Percentiles rank a stretch among this genome's conserved stretches.
Evolutionary conservation across 164 flowering plant genomes (phyloP).

Genomic region (Amborella trichopoda): DNA sequence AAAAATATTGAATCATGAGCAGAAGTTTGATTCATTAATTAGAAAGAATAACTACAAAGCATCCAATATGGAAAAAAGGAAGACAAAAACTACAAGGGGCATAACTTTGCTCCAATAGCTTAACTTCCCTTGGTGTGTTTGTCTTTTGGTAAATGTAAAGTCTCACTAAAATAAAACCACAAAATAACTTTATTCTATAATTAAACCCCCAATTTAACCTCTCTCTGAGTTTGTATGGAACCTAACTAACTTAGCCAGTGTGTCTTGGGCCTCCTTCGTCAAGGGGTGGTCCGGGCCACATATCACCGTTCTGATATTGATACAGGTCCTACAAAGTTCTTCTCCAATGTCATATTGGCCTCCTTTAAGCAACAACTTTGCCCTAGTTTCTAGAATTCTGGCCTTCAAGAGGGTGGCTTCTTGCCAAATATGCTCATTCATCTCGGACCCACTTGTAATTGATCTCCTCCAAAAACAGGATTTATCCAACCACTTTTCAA

Average conservation of each 20-base stretch:
- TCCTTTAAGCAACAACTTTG: slow-evolving; percentile 79
- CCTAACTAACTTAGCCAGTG: slow-evolving; percentile 63
- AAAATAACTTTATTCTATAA: too few relatives aligned
- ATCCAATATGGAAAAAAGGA: too few relatives aligned
- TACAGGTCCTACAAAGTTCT: slow-evolving; percentile 67
- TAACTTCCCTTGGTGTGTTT: too few relatives aligned
- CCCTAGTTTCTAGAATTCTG: slow-evolving; percentile 79
- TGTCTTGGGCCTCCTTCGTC: slow-evolving; percentile 63
- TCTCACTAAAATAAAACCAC: too few relatives aligned
- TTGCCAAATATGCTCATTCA: slow-evolving; percentile 85
- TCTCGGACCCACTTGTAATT: slow-evolving; percentile 57
- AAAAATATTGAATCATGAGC: too few relatives aligned
- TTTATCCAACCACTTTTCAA: slow-evolving; percentile 71
- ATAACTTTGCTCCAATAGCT: slow-evolving; percentile 1
- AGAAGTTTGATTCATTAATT: too few relatives aligned
- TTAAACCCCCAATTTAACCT: slow-evolving; percentile 9
- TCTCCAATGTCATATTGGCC: slow-evolving; percentile 80
- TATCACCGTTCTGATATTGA: slow-evolving; percentile 76
- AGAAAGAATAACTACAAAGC: too few relatives aligned
- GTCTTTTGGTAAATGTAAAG: too few relatives aligned
- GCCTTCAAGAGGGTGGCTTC: slow-evolving; percentile 77
- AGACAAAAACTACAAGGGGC: too few relatives aligned
- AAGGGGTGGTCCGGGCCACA: slow-evolving; percentile 81
- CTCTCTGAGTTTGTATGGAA: slow-evolving; percentile 52
- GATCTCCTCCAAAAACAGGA: slow-evolving; percentile 72